Percentiles rank a stretch among this genome's conserved stretches.
phyloP scores from a whole-genome alignment of 169 alveolate genomes.

The Cryptosporidium parvum region DNA sequence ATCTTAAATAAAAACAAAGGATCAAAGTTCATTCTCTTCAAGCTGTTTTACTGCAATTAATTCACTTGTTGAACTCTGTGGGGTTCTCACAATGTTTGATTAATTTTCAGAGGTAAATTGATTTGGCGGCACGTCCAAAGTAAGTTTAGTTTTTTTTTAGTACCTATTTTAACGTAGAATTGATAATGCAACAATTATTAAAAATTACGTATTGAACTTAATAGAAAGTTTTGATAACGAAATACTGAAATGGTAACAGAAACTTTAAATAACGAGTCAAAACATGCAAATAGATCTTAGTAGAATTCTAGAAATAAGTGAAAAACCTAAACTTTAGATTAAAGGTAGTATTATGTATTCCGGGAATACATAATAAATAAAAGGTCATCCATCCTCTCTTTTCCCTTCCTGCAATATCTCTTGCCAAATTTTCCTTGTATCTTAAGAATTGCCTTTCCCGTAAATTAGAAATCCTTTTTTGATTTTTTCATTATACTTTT shows the following conservation, averaged over 20 bases:
- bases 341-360: not conserved
- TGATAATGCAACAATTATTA: too few relatives aligned
- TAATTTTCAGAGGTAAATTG: not conserved
- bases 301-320: conserved; percentile 4
- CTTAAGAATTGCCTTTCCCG: not conserved
- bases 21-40: conserved; percentile 53
- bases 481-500: not conserved
- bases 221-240: too few relatives aligned
- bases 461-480: not conserved
- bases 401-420: not conserved
- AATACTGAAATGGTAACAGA: not conserved
- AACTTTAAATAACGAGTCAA: not conserved
- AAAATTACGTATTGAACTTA: too few relatives aligned
- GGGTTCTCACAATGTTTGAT: not conserved
- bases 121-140: not conserved
- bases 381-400: not conserved
- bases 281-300: conserved; percentile 2
- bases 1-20: conserved; percentile 66
- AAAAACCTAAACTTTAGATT: conserved; percentile 14
- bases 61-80: conserved; percentile 1
- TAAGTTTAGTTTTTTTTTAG: too few relatives aligned
- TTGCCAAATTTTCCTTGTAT: not conserved
- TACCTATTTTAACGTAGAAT: too few relatives aligned
- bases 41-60: not conserved
- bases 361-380: not conserved